These are phyloP conservation scores for Colletotrichum liaoningense DNA, from an alignment of 2,329 filamentous ascomycete genomes.

Conservation along the genomic window DNA sequence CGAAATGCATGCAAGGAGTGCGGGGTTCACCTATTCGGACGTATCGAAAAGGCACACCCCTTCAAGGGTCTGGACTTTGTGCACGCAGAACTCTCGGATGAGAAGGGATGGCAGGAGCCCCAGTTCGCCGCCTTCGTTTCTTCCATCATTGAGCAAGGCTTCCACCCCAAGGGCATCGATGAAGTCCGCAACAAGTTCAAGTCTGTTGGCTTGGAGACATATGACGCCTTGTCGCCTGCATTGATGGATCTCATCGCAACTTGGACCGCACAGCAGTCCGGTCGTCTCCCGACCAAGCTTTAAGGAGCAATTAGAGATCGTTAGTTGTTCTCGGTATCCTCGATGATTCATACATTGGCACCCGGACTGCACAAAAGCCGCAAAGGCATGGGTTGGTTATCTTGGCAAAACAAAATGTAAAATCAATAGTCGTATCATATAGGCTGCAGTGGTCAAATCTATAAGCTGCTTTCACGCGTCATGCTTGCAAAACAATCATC, in stretches of 20 bases:
- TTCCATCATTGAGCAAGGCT: conserved; percentile 76
- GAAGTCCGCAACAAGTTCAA: conserved; percentile 66
- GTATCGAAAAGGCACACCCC: conserved; percentile 72
- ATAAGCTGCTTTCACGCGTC: not conserved
- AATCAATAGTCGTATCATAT: not conserved
- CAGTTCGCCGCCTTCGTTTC: conserved; percentile 78
- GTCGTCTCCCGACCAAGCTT: conserved; percentile 36
- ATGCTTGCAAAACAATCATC: not conserved
- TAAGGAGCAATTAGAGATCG: not conserved
- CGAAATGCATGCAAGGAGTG: conserved; percentile 71
- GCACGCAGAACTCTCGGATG: conserved; percentile 69
- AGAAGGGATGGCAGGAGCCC: conserved; percentile 77
- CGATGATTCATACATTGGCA: not conserved
- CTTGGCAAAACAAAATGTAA: not conserved
- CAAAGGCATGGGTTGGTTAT: not conserved
- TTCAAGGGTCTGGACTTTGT: conserved; percentile 79
- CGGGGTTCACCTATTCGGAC: conserved; percentile 72
- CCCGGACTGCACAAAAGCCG: not conserved
- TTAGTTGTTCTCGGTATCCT: not conserved
- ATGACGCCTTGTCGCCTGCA: conserved; percentile 70
- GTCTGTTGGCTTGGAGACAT: conserved; percentile 67
- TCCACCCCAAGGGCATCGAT: conserved; percentile 64
- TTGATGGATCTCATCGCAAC: conserved; percentile 73
- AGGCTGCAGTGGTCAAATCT: not conserved
- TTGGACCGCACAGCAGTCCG: conserved; percentile 63